phyloP scores from a whole-genome alignment of 371 early-diverging fungal genomes.

The Circinella minor region DNA sequence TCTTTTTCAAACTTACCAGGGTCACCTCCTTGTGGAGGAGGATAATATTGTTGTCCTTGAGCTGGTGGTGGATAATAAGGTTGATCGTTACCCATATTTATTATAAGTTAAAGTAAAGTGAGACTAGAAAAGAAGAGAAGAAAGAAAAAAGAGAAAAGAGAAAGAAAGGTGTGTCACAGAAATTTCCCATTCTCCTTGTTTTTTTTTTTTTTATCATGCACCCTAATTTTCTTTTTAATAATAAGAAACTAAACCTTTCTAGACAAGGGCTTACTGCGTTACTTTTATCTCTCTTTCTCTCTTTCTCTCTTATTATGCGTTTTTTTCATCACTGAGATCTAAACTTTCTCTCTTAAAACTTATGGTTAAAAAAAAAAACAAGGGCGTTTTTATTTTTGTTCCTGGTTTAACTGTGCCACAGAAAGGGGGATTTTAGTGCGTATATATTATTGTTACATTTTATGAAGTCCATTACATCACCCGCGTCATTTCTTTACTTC shows the following conservation, averaged over 20 bases:
- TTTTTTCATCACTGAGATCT: too few species aligned
- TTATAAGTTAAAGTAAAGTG: background rate
- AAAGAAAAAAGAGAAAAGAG: slow-evolving; percentile 1
- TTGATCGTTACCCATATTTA: slow-evolving; percentile 13
- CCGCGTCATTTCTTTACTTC: background rate
- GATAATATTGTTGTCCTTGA: slow-evolving; percentile 14
- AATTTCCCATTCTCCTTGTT: background rate
- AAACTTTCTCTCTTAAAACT: too few species aligned
- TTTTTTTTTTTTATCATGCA: slow-evolving; percentile 4
- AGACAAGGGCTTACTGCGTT: background rate
- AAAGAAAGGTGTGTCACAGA: background rate
- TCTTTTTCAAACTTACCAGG: slow-evolving; percentile 10
- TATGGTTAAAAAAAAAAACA: too few species aligned
- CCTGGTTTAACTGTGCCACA: too few species aligned
- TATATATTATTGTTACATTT: too few species aligned
- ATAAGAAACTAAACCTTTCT: slow-evolving; percentile 4
- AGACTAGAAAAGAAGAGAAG: background rate
- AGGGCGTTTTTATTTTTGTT: too few species aligned
- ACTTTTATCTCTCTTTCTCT: background rate
- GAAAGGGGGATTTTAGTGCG: too few species aligned
- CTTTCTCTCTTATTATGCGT: background rate
- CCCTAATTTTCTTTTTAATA: background rate
- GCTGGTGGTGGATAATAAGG: slow-evolving; percentile 20
- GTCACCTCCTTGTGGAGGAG: slow-evolving; percentile 22
- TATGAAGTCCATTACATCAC: background rate